A percentile compares a stretch with the other conserved stretches of the same genome.
These are phyloP conservation scores for Torulaspora delbrueckii DNA, from an alignment of 805 yeast species.

Conservation along the genomic window DNA sequence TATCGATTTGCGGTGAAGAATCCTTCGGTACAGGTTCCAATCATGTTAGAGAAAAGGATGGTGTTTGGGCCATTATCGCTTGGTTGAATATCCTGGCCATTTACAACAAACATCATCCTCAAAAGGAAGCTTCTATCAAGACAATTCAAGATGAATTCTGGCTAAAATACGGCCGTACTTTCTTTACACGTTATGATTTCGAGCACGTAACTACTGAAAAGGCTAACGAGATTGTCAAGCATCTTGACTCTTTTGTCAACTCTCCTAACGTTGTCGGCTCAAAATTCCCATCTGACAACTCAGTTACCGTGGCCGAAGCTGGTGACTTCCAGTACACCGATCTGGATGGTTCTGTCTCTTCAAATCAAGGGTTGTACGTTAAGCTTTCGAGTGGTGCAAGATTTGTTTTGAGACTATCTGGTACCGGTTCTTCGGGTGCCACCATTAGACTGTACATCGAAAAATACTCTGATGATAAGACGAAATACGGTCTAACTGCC, in stretches of 20 bases:
- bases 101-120: constrained; percentile 58
- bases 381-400: constrained; percentile 78
- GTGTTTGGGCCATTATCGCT: constrained; percentile 95
- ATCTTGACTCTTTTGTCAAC: constrained; percentile 41
- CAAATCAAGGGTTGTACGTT: constrained; percentile 82
- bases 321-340: constrained; percentile 92
- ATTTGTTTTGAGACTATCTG: constrained; percentile 85
- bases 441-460: constrained; percentile 91
- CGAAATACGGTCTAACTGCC: constrained; percentile 48
- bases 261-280: constrained; percentile 46
- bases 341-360: constrained; percentile 85
- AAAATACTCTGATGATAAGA: constrained; percentile 60
- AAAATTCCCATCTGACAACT: constrained; percentile 41
- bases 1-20: constrained; percentile 97
- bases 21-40: constrained; percentile 97
- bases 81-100: constrained; percentile 95
- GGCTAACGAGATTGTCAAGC: constrained; percentile 62
- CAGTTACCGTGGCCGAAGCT: constrained; percentile 60
- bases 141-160: constrained; percentile 82
- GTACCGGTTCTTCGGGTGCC: constrained; percentile 97
- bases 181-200: constrained; percentile 91
- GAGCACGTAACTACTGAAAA: constrained; percentile 76
- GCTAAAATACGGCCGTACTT: constrained; percentile 92
- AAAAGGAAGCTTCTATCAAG: constrained; percentile 59
- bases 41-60: constrained; percentile 96